Conservation (phyloP, 352 stramenopile species). For the Globisporangium splendens region DNA sequence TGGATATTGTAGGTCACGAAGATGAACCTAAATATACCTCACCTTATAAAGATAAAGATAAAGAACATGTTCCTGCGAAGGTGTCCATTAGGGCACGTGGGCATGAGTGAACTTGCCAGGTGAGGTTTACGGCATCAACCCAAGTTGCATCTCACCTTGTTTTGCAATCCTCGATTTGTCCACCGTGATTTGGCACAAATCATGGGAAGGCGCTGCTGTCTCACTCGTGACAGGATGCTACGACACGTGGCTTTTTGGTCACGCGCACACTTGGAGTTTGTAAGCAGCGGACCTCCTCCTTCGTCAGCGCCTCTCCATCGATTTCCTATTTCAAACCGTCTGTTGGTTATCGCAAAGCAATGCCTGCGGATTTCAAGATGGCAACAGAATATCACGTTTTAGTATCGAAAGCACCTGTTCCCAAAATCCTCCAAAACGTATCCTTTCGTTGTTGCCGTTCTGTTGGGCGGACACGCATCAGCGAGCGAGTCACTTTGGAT, state of each 20-base stretch:
- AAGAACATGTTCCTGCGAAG: no score
- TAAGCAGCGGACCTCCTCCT: conserved; percentile 11
- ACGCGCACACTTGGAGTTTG: neutral
- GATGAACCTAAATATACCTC: no score
- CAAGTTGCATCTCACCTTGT: neutral
- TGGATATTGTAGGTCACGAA: no score
- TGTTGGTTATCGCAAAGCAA: neutral
- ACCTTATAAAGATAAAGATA: no score
- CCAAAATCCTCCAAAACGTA: neutral
- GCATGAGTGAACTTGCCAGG: no score
- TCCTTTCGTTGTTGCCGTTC: neutral
- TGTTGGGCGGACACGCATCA: neutral
- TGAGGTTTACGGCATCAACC: neutral
- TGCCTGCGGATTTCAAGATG: conserved; percentile 16
- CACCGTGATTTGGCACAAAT: neutral
- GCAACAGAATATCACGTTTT: neutral
- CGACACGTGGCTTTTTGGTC: conserved; percentile 12
- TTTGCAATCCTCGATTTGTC: neutral
- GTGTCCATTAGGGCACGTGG: no score
- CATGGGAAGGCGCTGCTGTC: neutral
- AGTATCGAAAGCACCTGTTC: neutral
- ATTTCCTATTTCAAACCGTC: neutral
- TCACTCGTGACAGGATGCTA: conserved; percentile 4
- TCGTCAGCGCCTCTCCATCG: neutral
- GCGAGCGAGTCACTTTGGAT: conserved; percentile 35